phyloP scores from a whole-genome alignment of 164 flowering plant genomes.

The Pachysandra terminalis region DNA sequence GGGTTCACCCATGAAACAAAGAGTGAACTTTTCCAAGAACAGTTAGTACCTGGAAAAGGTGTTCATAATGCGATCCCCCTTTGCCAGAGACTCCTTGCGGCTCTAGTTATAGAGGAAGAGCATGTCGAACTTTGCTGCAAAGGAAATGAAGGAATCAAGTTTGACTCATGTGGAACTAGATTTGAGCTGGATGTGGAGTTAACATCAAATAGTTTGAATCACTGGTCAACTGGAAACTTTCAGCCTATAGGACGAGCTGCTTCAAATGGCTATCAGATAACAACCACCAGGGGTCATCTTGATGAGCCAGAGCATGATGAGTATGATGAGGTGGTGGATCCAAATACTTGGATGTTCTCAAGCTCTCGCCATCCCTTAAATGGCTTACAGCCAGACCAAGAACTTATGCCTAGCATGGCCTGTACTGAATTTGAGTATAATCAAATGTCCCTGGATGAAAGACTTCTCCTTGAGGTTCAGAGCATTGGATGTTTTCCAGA shows the following conservation, averaged over 20 bases:
- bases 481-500: constrained; percentile 72
- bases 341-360: constrained; percentile 23
- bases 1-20: constrained; percentile 20
- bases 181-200: constrained; percentile 46
- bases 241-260: constrained; percentile 33
- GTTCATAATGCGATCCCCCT: constrained; percentile 37
- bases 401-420: constrained; percentile 24
- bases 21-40: constrained; percentile 28
- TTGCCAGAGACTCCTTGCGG: constrained; percentile 65
- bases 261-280: constrained; percentile 48
- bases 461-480: constrained; percentile 64
- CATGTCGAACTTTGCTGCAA: constrained; percentile 26
- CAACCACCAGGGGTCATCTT: constrained; percentile 26
- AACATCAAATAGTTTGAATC: constrained; percentile 33
- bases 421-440: constrained; percentile 52
- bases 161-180: constrained; percentile 37
- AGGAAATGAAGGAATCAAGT: constrained; percentile 33
- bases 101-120: constrained; percentile 64
- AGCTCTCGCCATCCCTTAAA: constrained; percentile 31
- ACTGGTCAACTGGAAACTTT: constrained; percentile 23
- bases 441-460: constrained; percentile 53
- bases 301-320: constrained; percentile 37
- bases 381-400: constrained; percentile 37
- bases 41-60: constrained; percentile 17
- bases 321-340: constrained; percentile 15